Conservation (phyloP, 495 filamentous ascomycete genomes). For the Viridothelium virens region DNA sequence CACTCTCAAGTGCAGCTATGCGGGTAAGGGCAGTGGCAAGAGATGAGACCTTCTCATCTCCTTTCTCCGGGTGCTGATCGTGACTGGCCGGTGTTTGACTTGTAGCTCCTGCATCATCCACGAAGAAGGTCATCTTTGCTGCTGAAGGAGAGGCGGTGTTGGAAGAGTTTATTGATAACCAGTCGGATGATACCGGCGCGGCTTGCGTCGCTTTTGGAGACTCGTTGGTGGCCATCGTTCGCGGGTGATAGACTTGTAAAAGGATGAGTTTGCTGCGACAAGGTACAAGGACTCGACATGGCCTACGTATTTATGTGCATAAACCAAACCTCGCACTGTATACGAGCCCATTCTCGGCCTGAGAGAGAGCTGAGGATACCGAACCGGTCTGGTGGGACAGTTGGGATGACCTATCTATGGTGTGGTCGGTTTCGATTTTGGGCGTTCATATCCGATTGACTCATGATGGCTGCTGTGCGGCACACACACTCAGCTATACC, state of each 20-base stretch:
- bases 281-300: neutral
- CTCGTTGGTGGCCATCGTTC: too few relatives aligned
- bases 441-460: neutral
- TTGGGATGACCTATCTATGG: neutral
- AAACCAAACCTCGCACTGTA: neutral
- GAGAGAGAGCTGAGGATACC: neutral
- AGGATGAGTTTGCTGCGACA: too few relatives aligned
- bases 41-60: neutral
- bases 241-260: too few relatives aligned
- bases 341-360: neutral
- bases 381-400: neutral
- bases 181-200: too few relatives aligned
- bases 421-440: too few relatives aligned
- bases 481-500: neutral
- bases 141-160: too few relatives aligned
- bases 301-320: neutral
- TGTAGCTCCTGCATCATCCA: too few relatives aligned
- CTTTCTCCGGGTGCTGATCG: neutral
- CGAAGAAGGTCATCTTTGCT: too few relatives aligned
- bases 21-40: neutral
- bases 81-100: too few relatives aligned
- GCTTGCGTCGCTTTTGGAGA: too few relatives aligned
- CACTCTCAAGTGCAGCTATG: neutral
- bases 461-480: neutral
- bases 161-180: too few relatives aligned